Conservation (phyloP, 164 flowering plant species). For the Kalanchoe fedtschenkoi region DNA sequence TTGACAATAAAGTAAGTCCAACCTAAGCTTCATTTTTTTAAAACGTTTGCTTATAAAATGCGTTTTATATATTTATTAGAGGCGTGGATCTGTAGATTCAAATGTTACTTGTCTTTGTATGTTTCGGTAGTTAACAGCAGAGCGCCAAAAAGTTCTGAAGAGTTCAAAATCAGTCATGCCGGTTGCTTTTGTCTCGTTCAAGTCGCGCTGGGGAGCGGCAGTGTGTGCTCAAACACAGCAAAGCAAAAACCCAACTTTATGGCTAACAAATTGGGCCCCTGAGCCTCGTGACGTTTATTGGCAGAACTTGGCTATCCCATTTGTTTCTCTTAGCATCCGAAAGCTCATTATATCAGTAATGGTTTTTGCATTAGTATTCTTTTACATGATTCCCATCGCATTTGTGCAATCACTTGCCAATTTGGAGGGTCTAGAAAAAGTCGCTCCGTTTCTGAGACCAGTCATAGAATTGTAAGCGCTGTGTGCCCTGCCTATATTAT, state of each 20-base stretch:
- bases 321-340: constrained; percentile 74
- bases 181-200: constrained; percentile 83
- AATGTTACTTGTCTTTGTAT: not conserved
- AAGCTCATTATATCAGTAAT: constrained; percentile 56
- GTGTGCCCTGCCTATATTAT: not conserved
- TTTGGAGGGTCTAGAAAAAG: constrained; percentile 80
- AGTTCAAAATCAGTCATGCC: constrained; percentile 64
- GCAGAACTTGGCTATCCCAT: constrained; percentile 82
- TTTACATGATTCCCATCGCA: constrained; percentile 98
- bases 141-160: constrained; percentile 57
- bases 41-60: too few species aligned
- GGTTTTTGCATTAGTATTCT: constrained; percentile 80
- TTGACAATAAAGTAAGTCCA: constrained; percentile 49
- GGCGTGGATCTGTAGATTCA: not conserved
- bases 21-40: not conserved
- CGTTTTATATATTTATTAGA: not conserved
- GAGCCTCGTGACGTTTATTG: constrained; percentile 95
- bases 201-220: constrained; percentile 95
- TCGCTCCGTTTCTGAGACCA: constrained; percentile 82
- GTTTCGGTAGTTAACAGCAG: constrained; percentile 43
- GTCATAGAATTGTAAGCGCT: constrained; percentile 79
- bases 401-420: constrained; percentile 98
- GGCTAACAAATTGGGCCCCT: constrained; percentile 96
- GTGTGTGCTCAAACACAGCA: constrained; percentile 98
- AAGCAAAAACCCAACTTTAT: constrained; percentile 85